Evolutionary conservation across 768 basidiomycete genomes (phyloP), one percentile per base, ranked within the genome.

Genomic region (Russula earlei): DNA sequence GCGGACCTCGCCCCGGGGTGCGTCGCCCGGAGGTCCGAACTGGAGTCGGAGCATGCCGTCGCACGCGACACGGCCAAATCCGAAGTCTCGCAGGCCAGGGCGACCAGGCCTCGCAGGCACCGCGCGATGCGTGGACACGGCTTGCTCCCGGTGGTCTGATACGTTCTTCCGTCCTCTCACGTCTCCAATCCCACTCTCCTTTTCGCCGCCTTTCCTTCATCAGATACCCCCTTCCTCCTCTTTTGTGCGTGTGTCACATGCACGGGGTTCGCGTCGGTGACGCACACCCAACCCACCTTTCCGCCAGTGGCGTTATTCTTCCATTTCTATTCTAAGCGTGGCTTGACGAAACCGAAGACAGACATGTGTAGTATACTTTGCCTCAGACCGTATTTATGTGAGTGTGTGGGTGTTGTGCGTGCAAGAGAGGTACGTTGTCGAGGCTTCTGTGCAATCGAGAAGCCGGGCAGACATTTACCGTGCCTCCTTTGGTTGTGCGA

Each of bases 121-220:
- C 56, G 56, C n/a, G 56, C 56, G 20, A 52, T 56, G 56, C 56
- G 56, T 34, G 24, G 50, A 29, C 27, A 14, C 1, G 19, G 36
- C 24, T 36, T 14, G 24, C 5, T 17, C 43, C 37, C 17, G 2
- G 46, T 29, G 20, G 19, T 27, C 31, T 52, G 15, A 41, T 52
- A 15, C 1, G 9, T 15, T 27, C 29, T 12, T 17, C 1, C 24
- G n/a, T 29, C n/a, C 24, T 44, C 19, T 20, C 19, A 17, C 4
- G 10, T 24, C 27, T 25, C 33, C 20, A 42, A 9, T 19, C 37
- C 42, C 27, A 38, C 43, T 17, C 15, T 42, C 46, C 38, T 47
- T 52, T 25, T n/a, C 22, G 7, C 36, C n/a, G 5, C 40, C 42
- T 20, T 19, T 20, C 17, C 27, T 43, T 31, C 24, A 25, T 8